Conservation (phyloP, 2,329 filamentous ascomycete species). For the Colletotrichum siamense region DNA sequence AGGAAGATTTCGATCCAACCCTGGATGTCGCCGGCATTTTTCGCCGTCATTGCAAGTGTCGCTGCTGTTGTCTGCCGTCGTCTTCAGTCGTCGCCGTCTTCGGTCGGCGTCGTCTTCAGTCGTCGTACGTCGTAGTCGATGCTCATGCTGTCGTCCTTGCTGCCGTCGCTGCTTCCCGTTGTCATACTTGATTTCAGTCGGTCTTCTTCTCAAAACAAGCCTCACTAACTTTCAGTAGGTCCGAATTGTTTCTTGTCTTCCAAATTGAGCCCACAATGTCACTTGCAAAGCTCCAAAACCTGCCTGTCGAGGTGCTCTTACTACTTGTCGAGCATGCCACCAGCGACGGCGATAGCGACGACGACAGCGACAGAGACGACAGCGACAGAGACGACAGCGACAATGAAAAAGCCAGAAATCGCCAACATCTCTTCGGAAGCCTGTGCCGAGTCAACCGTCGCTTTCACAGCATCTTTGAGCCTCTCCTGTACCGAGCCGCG, state of each 20-base stretch:
- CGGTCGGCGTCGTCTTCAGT: too few species aligned
- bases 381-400: background rate
- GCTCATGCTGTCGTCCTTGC: background rate
- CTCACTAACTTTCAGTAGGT: background rate
- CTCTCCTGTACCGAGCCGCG: background rate
- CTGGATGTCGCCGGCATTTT: background rate
- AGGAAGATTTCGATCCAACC: background rate
- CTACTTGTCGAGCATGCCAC: background rate
- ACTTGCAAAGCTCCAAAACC: background rate
- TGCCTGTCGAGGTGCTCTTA: background rate
- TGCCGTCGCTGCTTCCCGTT: background rate
- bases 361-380: too few species aligned
- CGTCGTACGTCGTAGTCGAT: too few species aligned
- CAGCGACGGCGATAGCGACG: too few species aligned
- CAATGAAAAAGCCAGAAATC: accelerated
- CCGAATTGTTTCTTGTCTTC: background rate
- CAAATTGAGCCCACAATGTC: background rate
- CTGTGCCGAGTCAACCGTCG: background rate
- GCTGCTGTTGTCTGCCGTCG: background rate
- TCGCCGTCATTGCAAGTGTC: background rate
- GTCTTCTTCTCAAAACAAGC: background rate
- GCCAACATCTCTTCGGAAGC: background rate
- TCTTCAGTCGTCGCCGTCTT: background rate
- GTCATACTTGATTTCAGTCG: background rate
- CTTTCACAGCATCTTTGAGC: background rate